Percentiles rank a stretch among this genome's conserved stretches.
phyloP scores from a whole-genome alignment of 2,329 filamentous ascomycete species.

The Paraconiothyrium sp. region DNA sequence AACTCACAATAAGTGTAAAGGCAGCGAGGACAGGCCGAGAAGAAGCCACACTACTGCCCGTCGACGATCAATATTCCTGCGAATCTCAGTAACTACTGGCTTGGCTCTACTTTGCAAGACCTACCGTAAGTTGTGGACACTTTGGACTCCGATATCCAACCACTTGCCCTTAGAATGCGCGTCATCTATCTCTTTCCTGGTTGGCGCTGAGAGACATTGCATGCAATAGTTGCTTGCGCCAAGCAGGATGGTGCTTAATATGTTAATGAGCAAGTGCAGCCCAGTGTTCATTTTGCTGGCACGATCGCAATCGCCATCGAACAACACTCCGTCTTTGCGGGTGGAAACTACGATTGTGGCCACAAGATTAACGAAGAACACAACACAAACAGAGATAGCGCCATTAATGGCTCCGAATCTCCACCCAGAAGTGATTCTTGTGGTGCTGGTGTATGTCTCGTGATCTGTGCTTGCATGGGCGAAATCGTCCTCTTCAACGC shows the following conservation, averaged over 20 bases:
- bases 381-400: conserved; percentile 16
- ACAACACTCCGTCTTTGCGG: conserved; percentile 16
- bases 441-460: not conserved
- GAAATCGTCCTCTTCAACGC: not conserved
- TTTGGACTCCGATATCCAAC: conserved; percentile 16
- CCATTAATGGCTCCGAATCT: conserved; percentile 15
- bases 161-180: conserved; percentile 35
- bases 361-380: conserved; percentile 25
- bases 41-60: conserved; percentile 15
- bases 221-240: conserved; percentile 29
- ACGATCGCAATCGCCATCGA: conserved; percentile 32
- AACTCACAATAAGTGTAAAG: conserved; percentile 23
- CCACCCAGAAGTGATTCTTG: not conserved
- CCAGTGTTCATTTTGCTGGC: conserved; percentile 17
- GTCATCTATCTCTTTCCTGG: conserved; percentile 26
- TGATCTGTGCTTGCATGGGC: not conserved
- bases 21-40: conserved; percentile 19
- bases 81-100: no score
- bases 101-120: not conserved
- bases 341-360: conserved; percentile 20
- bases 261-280: conserved; percentile 60
- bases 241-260: conserved; percentile 43
- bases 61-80: not conserved
- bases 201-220: conserved; percentile 31
- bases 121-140: conserved; percentile 13